Conservation (phyloP, 139 green algal genomes). For the Tetraselmis striata region DNA sequence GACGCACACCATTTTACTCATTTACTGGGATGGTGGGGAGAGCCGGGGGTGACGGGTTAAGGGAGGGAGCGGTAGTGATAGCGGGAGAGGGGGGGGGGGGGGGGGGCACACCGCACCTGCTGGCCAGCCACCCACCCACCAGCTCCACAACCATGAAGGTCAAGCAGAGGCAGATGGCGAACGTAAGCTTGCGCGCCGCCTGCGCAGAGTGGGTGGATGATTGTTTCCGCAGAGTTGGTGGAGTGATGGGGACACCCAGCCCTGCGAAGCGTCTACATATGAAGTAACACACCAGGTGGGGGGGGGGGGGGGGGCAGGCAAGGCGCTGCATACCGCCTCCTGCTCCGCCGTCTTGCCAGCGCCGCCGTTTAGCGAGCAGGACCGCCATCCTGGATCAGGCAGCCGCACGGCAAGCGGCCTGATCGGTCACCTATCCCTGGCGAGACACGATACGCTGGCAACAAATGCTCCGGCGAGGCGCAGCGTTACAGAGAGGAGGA, state of each 20-base stretch:
- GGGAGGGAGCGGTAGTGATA: neutral
- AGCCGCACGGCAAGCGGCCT: too few relatives aligned
- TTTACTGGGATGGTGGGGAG: neutral
- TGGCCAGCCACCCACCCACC: constrained; percentile 36
- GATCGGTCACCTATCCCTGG: too few relatives aligned
- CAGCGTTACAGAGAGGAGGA: too few relatives aligned
- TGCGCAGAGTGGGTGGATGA: constrained; percentile 8
- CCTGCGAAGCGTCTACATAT: neutral
- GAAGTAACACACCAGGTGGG: neutral
- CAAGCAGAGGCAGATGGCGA: constrained; percentile 35
- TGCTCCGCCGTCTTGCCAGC: neutral
- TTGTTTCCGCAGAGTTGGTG: too few relatives aligned
- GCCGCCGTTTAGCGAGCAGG: neutral
- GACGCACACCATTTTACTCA: neutral
- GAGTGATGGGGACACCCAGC: neutral
- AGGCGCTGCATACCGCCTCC: neutral
- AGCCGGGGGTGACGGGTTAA: neutral
- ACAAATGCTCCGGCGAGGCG: too few relatives aligned
- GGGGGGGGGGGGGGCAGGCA: neutral
- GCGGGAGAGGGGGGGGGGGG: neutral
- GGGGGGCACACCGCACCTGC: constrained; percentile 13
- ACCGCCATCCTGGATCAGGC: neutral
- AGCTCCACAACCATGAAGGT: constrained; percentile 48
- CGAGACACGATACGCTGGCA: too few relatives aligned
- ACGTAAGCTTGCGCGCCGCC: constrained; percentile 36